phyloP scores from a whole-genome alignment of 1,284 basidiomycete genomes.

The Fomitopsis palustris region DNA sequence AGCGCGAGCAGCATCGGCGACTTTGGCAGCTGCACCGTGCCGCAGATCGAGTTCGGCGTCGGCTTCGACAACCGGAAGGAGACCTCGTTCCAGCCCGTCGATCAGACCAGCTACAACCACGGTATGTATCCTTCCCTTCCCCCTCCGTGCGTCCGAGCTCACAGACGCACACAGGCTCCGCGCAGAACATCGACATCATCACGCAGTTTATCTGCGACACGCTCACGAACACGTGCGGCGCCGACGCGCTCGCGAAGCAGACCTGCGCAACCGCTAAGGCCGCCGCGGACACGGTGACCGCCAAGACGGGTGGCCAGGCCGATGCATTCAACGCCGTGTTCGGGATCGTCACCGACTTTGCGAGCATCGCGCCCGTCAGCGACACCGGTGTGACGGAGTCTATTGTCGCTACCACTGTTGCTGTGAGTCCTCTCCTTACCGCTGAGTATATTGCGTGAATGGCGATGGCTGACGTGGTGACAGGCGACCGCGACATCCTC shows the following conservation, averaged over 20 bases:
- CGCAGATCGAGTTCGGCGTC: conserved; percentile 56
- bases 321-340: conserved; percentile 59
- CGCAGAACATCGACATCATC: conserved; percentile 53
- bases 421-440: conserved; percentile 31
- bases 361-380: conserved; percentile 22
- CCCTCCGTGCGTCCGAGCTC: conserved; percentile 35
- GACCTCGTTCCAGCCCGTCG: conserved; percentile 49
- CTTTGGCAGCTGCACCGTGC: conserved; percentile 56
- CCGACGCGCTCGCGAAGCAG: conserved; percentile 47
- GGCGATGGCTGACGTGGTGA: conserved; percentile 13
- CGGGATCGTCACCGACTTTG: conserved; percentile 38
- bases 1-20: conserved; percentile 34
- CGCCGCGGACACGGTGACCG: conserved; percentile 37
- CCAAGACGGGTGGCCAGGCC: conserved; percentile 49
- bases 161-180: conserved; percentile 36
- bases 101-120: conserved; percentile 22
- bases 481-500: conserved; percentile 9
- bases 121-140: not conserved
- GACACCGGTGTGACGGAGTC: conserved; percentile 10
- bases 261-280: conserved; percentile 41
- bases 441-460: conserved; percentile 27
- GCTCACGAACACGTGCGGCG: conserved; percentile 47
- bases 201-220: conserved; percentile 53
- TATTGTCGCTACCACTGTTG: conserved; percentile 35
- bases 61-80: conserved; percentile 60